phyloP scores from a whole-genome alignment of 495 filamentous ascomycete genomes.

The Friedmanniomyces simplex region DNA sequence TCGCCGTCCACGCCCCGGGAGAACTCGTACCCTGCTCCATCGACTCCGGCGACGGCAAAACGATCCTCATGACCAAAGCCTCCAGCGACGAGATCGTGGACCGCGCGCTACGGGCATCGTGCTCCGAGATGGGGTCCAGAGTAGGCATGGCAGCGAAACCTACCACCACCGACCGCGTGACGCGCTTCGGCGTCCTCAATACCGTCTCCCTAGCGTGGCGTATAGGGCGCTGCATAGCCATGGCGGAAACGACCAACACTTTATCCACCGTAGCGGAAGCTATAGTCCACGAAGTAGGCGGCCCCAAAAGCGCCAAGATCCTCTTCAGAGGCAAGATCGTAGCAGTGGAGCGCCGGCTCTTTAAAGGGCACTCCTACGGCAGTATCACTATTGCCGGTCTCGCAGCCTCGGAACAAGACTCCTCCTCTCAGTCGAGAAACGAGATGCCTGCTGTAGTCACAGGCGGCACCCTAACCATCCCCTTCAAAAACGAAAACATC shows the following conservation, averaged over 20 bases:
- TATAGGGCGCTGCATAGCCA: conserved; percentile 43
- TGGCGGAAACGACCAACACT: conserved; percentile 38
- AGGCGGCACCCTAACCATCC: conserved; percentile 41
- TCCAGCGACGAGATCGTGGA: conserved; percentile 26
- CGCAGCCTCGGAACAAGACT: conserved; percentile 24
- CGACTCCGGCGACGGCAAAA: conserved; percentile 42
- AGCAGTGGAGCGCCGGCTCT: conserved; percentile 44
- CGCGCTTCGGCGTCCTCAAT: conserved; percentile 41
- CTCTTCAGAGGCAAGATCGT: conserved; percentile 54
- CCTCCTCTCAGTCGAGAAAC: not conserved
- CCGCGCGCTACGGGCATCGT: conserved; percentile 22
- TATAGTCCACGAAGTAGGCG: conserved; percentile 48
- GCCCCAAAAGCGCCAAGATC: conserved; percentile 40
- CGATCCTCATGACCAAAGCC: conserved; percentile 36
- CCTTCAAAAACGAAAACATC: conserved; percentile 59
- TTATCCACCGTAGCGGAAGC: conserved; percentile 42
- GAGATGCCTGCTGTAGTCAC: conserved; percentile 1
- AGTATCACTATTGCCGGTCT: conserved; percentile 43
- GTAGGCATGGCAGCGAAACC: conserved; percentile 40
- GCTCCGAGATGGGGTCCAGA: conserved; percentile 22
- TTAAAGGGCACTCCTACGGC: conserved; percentile 45
- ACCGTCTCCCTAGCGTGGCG: conserved; percentile 45
- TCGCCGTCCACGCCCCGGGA: conserved; percentile 37
- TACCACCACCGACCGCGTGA: conserved; percentile 40
- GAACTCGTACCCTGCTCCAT: conserved; percentile 38